These are phyloP conservation scores for Colletotrichum brevisporum DNA, from an alignment of 2,329 filamentous ascomycete genomes.

Conservation along the genomic window DNA sequence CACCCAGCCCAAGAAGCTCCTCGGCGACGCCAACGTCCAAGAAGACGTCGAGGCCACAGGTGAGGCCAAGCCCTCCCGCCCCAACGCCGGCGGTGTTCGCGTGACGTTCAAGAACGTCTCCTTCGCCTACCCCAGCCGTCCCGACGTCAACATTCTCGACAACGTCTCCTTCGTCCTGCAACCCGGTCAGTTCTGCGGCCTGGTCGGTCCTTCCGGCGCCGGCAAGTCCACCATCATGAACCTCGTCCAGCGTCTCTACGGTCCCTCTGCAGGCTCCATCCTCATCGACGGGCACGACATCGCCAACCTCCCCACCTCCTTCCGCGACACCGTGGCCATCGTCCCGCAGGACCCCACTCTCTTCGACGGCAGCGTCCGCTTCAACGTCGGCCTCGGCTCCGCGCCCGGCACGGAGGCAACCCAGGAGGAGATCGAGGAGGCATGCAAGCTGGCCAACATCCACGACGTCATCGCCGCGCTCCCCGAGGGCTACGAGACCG, in stretches of 20 bases:
- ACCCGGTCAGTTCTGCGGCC: slow-evolving; percentile 55
- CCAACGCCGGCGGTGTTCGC: slow-evolving; percentile 47
- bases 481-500: slow-evolving; percentile 76
- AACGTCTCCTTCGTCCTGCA: slow-evolving; percentile 54
- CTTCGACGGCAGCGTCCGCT: slow-evolving; percentile 69
- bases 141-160: slow-evolving; percentile 64
- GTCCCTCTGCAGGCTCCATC: slow-evolving; percentile 62
- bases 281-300: slow-evolving; percentile 66
- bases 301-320: slow-evolving; percentile 48
- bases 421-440: slow-evolving; percentile 74
- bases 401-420: slow-evolving; percentile 68
- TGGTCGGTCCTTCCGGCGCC: slow-evolving; percentile 62
- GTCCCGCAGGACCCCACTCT: slow-evolving; percentile 72
- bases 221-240: slow-evolving; percentile 64
- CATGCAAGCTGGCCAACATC: slow-evolving; percentile 78
- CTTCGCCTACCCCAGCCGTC: slow-evolving; percentile 74
- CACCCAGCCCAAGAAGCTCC: slow-evolving; percentile 39
- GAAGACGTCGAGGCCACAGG: slow-evolving; percentile 61
- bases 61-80: slow-evolving; percentile 43
- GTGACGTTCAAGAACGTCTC: slow-evolving; percentile 68
- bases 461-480: slow-evolving; percentile 76
- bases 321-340: slow-evolving; percentile 67
- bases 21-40: slow-evolving; percentile 55
- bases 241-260: slow-evolving; percentile 68
- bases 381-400: slow-evolving; percentile 70